Conservation (phyloP, 768 basidiomycete genomes). For the Astraeus odoratus region DNA sequence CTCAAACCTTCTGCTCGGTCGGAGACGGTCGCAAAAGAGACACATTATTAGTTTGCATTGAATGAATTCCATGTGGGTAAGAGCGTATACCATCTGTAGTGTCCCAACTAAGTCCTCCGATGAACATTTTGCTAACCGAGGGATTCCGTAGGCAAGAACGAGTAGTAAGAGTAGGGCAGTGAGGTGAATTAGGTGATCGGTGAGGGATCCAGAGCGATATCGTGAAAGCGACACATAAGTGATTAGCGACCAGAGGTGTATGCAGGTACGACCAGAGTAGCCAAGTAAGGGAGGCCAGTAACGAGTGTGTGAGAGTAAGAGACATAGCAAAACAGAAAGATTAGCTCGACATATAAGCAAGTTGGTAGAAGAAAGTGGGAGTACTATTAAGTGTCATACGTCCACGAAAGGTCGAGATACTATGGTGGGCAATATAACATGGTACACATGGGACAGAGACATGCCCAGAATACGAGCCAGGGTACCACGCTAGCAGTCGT, state of each 20-base stretch:
- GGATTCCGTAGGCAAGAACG: conserved; percentile 17
- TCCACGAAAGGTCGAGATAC: conserved; percentile 17
- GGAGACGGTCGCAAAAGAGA: conserved; percentile 6
- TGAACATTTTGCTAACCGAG: conserved; percentile 76
- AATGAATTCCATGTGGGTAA: conserved; percentile 18
- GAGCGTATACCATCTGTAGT: conserved; percentile 74
- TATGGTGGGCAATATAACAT: conserved; percentile 15
- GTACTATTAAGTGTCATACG: conserved; percentile 13
- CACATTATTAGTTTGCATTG: conserved; percentile 22
- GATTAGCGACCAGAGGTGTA: conserved; percentile 30
- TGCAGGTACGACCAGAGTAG: conserved; percentile 27
- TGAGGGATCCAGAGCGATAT: conserved; percentile 29
- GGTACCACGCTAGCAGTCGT: conserved; percentile 9
- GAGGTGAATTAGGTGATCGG: conserved; percentile 19
- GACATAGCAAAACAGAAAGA: conserved; percentile 20
- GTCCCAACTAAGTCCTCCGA: conserved; percentile 88
- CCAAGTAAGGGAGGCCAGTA: conserved; percentile 23
- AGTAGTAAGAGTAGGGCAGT: conserved; percentile 18
- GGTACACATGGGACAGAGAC: conserved; percentile 9
- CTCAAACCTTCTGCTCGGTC: conserved; percentile 47
- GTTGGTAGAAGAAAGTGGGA: conserved; percentile 9
- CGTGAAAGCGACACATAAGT: conserved; percentile 27
- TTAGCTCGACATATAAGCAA: conserved; percentile 22
- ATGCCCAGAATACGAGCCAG: conserved; percentile 5
- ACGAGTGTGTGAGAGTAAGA: conserved; percentile 9